phyloP scores from a whole-genome alignment of 2,329 filamentous ascomycete genomes.

The Claviceps capensis region DNA sequence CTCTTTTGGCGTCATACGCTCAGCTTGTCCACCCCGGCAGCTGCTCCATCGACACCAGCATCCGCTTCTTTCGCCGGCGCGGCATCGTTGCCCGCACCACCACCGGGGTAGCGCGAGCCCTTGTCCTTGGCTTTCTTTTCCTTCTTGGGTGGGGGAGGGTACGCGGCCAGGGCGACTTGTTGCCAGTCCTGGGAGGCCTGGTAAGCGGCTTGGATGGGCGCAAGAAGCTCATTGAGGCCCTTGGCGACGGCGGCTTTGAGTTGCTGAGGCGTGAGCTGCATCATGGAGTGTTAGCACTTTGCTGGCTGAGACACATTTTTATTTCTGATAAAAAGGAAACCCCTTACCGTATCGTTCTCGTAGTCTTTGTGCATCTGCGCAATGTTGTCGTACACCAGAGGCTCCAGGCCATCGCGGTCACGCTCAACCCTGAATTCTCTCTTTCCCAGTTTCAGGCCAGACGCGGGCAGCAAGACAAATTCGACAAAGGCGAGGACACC shows the following conservation, averaged over 20 bases:
- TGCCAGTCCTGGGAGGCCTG: slow-evolving; percentile 66
- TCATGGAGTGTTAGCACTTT: background rate
- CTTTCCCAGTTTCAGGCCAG: slow-evolving; percentile 42
- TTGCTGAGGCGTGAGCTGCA: slow-evolving; percentile 63
- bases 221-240: slow-evolving; percentile 59
- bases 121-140: slow-evolving; percentile 67
- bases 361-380: slow-evolving; percentile 70
- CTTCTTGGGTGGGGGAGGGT: slow-evolving; percentile 61
- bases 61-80: background rate
- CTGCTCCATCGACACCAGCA: slow-evolving; percentile 1
- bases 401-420: slow-evolving; percentile 51
- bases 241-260: slow-evolving; percentile 74
- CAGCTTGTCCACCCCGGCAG: slow-evolving; percentile 4
- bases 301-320: fast-evolving
- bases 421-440: slow-evolving; percentile 55
- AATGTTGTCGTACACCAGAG: slow-evolving; percentile 68
- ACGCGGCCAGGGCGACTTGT: slow-evolving; percentile 53
- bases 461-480: slow-evolving; percentile 69
- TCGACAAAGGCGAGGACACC: slow-evolving; percentile 79
- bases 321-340: background rate
- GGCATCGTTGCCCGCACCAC: background rate
- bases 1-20: background rate
- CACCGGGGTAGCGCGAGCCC: slow-evolving; percentile 49
- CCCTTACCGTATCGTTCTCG: slow-evolving; percentile 55
- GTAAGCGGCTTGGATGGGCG: slow-evolving; percentile 65